Evolutionary conservation across 2,329 filamentous ascomycete genomes (phyloP).

Genomic region (Pseudonectria foliicola): DNA sequence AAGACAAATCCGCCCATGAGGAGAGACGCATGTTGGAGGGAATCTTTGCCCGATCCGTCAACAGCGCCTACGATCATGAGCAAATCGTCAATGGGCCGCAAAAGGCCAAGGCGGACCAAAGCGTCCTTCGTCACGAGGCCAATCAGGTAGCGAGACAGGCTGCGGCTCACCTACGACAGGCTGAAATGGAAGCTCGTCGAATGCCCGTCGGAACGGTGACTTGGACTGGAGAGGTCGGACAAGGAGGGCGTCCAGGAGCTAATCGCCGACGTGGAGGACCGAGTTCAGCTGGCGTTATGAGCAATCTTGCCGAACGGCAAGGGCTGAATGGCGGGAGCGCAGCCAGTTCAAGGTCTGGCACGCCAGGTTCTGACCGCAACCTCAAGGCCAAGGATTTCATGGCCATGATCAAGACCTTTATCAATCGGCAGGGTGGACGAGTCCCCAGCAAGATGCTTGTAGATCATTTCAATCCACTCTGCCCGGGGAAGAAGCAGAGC

Average conservation of each 20-base stretch:
- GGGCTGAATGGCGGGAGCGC: constrained; percentile 37
- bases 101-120: constrained; percentile 64
- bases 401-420: constrained; percentile 69
- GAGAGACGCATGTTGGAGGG: constrained; percentile 80
- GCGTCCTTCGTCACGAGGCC: constrained; percentile 75
- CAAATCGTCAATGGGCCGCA: constrained; percentile 75
- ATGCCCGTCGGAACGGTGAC: constrained; percentile 81
- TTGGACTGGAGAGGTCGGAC: constrained; percentile 83
- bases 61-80: constrained; percentile 90
- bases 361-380: constrained; percentile 32
- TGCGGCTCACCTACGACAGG: constrained; percentile 65
- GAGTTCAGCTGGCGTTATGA: constrained; percentile 47
- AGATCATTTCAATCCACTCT: constrained; percentile 81
- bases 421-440: constrained; percentile 67
- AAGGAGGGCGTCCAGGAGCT: constrained; percentile 62
- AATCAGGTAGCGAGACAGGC: constrained; percentile 71
- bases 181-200: constrained; percentile 63
- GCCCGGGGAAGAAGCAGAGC: constrained; percentile 55
- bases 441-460: constrained; percentile 80
- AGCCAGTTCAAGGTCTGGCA: constrained; percentile 39
- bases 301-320: constrained; percentile 51
- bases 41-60: constrained; percentile 81
- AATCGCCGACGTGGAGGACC: constrained; percentile 45
- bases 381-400: constrained; percentile 56
- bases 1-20: constrained; percentile 43